Conservation (phyloP, 129 eudicot genomes). For the Artemisia argyi region DNA sequence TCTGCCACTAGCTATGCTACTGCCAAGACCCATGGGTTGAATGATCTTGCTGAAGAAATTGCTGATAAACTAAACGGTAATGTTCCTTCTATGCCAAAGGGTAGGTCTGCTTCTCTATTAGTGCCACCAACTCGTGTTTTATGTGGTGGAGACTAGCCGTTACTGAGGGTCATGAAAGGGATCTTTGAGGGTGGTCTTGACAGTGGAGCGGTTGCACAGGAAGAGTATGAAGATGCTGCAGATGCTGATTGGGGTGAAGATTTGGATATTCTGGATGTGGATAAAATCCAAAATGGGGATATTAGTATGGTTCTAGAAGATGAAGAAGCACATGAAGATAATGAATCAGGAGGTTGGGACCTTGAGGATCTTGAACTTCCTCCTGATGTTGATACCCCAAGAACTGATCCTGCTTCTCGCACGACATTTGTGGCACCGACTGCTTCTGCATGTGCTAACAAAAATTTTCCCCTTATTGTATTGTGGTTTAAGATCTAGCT, state of each 20-base stretch:
- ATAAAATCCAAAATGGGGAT: constrained; percentile 35
- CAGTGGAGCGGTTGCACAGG: constrained; percentile 47
- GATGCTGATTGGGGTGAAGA: constrained; percentile 83
- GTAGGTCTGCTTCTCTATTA: constrained; percentile 45
- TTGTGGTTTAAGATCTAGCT: constrained; percentile 22
- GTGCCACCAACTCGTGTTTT: constrained; percentile 65
- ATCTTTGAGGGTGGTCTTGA: constrained; percentile 71
- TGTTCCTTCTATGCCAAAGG: constrained; percentile 54
- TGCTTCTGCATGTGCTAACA: too few relatives aligned
- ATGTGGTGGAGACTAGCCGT: constrained; percentile 76
- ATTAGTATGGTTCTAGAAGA: constrained; percentile 44
- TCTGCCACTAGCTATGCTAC: constrained; percentile 73
- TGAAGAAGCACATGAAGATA: constrained; percentile 44
- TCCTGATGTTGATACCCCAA: constrained; percentile 63
- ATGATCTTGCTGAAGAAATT: constrained; percentile 52
- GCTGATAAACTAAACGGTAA: constrained; percentile 55
- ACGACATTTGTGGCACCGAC: constrained; percentile 56
- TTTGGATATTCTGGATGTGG: constrained; percentile 59
- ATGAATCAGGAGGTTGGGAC: constrained; percentile 75
- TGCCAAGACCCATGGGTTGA: constrained; percentile 60
- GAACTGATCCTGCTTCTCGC: constrained; percentile 33
- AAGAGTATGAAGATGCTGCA: constrained; percentile 73
- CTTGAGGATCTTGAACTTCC: constrained; percentile 79
- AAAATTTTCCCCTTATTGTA: neutral
- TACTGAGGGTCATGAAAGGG: constrained; percentile 63